Conservation (phyloP, 495 filamentous ascomycete genomes). For the Penicillium subrubescens region DNA sequence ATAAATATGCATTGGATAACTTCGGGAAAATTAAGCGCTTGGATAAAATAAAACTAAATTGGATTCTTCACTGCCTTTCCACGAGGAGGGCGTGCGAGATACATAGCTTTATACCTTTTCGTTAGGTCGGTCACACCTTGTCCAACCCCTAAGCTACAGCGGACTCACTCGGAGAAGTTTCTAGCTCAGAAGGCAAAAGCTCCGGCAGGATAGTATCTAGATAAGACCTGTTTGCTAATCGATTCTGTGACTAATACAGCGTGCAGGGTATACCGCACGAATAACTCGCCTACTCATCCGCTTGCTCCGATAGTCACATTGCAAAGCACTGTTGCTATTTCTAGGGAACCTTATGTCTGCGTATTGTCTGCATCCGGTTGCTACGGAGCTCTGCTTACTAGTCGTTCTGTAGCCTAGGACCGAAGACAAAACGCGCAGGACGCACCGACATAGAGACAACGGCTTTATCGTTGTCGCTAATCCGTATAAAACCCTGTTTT, state of each 20-base stretch:
- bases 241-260: conserved; percentile 4
- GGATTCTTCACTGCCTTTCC: neutral
- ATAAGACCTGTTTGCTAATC: conserved; percentile 12
- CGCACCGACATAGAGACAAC: conserved; percentile 5
- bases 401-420: conserved; percentile 6
- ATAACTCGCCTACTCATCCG: neutral
- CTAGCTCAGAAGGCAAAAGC: neutral
- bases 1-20: neutral
- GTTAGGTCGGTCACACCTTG: neutral
- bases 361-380: neutral
- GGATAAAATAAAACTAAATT: neutral
- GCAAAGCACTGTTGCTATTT: conserved; percentile 2
- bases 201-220: conserved; percentile 10
- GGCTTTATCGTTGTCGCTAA: conserved; percentile 1
- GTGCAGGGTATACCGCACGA: neutral
- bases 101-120: neutral
- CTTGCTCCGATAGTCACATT: conserved; percentile 1
- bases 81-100: neutral
- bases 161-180: neutral
- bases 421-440: conserved; percentile 4
- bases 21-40: neutral
- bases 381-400: neutral
- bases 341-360: neutral
- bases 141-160: neutral
- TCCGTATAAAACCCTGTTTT: conserved; percentile 4